Percentiles rank a stretch among this genome's conserved stretches.
Evolutionary conservation across 2,329 filamentous ascomycete species (phyloP).

Genomic region (Rutstroemia sp.): DNA sequence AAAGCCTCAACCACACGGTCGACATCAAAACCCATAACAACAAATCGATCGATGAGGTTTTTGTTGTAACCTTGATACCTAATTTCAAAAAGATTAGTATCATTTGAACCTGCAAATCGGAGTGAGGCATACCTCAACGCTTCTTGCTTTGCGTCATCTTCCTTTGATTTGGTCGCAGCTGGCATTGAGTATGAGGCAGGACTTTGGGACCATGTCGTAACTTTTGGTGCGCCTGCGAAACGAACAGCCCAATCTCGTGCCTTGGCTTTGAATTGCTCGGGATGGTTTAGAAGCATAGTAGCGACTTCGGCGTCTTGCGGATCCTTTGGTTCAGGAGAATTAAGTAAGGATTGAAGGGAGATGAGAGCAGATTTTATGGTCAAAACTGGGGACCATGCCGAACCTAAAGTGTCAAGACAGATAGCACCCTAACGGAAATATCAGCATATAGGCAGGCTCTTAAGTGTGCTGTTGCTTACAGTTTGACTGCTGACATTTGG

Average conservation of each 20-base stretch:
- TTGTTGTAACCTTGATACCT: slow-evolving; percentile 87
- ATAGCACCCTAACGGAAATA: slow-evolving; percentile 69
- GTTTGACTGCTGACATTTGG: slow-evolving; percentile 94
- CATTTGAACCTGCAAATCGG: neutral
- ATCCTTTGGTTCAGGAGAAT: slow-evolving; percentile 89
- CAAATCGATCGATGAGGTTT: slow-evolving; percentile 74
- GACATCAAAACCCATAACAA: slow-evolving; percentile 85
- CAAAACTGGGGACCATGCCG: slow-evolving; percentile 89
- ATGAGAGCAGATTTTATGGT: slow-evolving; percentile 95
- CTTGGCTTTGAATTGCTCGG: slow-evolving; percentile 69
- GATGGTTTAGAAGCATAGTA: slow-evolving; percentile 74
- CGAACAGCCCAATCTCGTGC: slow-evolving; percentile 87
- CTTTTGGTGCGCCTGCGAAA: slow-evolving; percentile 68
- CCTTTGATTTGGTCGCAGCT: slow-evolving; percentile 20
- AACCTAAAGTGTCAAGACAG: slow-evolving; percentile 85
- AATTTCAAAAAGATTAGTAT: slow-evolving; percentile 10
- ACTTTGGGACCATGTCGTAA: slow-evolving; percentile 40
- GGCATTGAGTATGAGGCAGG: slow-evolving; percentile 18
- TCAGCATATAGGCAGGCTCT: too few species aligned
- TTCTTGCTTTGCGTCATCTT: slow-evolving; percentile 23
- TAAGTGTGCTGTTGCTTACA: slow-evolving; percentile 41
- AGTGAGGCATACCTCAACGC: slow-evolving; percentile 15
- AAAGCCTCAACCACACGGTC: slow-evolving; percentile 83
- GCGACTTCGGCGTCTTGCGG: slow-evolving; percentile 96
- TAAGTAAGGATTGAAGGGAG: slow-evolving; percentile 86